Evolutionary conservation across 1,284 basidiomycete genomes (phyloP), one percentile per base, ranked within the genome.

Genomic region (Moesziomyces aphidis): DNA sequence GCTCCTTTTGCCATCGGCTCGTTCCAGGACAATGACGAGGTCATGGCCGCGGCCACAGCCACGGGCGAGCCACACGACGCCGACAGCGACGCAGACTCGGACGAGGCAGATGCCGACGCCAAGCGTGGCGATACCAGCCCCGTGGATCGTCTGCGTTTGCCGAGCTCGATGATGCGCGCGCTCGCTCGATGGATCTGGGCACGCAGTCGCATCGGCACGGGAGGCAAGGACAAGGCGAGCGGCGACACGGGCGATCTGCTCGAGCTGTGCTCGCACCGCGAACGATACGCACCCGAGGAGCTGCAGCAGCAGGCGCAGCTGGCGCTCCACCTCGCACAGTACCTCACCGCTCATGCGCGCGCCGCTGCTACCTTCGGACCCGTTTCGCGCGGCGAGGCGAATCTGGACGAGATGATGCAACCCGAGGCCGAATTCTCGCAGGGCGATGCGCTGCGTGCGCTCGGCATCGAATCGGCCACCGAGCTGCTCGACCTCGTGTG

Each of bases 151-250:
- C 43, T 61, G 6, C 56, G 69, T 24, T 48, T 67, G 31, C 70
- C 70, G 7, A 68, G 65, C 46, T 55, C 71, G 15, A 67, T 62
- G 57, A 68, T 73, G 61, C 64, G 71, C 43, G 71, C 71, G 15
- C 51, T 73, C n/a, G 71, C 71, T 26, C 60, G 71, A 15, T 68
- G 61, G 61, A 61, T 65, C 39, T 73, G 71, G 71, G 64, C 64
- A 19, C 69, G 69, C 26, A 67, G 59, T 28, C 62, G 69, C 13
- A 52, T 70, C 42, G 57, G 49, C 22, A 55, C 48, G 4, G 61
- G 61, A 13, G 56, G 67, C 47, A 69, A 59, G 48, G 67, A 61
- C 26, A 64, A 70, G 28, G 56, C 50, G 5, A 53, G 61, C 21
- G 67, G 50, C 31, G 57, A 63, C 7, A 50, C 54, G 24, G 54